A percentile compares a stretch with the other conserved stretches of the same genome.
phyloP scores from a whole-genome alignment of 805 yeast species.

The Nakazawaea ishiwadae region DNA sequence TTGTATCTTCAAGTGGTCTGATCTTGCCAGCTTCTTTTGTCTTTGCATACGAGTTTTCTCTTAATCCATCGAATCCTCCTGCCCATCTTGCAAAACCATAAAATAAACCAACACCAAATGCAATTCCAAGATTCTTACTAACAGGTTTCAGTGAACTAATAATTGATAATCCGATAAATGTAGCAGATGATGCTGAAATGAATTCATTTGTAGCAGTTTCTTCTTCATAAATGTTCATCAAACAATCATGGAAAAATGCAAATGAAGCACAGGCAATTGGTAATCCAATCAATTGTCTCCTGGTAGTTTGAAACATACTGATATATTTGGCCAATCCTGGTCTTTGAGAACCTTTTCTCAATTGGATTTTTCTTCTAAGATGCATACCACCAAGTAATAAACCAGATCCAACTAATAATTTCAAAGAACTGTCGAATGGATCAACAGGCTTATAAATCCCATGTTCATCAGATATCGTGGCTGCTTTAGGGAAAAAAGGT shows the following conservation, averaged over 20 bases:
- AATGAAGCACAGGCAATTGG: constrained; percentile 30
- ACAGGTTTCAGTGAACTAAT: constrained; percentile 18
- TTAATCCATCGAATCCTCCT: constrained; percentile 46
- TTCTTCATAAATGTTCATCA: constrained; percentile 26
- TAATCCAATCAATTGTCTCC: constrained; percentile 27
- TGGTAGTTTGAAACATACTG: constrained; percentile 23
- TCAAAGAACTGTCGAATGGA: constrained; percentile 24
- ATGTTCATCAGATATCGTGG: neutral
- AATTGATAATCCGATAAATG: constrained; percentile 17
- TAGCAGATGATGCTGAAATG: constrained; percentile 19
- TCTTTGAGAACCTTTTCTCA: constrained; percentile 31
- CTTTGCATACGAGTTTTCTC: constrained; percentile 39
- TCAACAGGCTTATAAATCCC: constrained; percentile 22
- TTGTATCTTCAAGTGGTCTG: constrained; percentile 30
- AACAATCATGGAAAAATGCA: constrained; percentile 25
- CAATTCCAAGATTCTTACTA: constrained; percentile 40
- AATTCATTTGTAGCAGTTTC: constrained; percentile 24
- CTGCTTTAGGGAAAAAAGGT: constrained; percentile 23
- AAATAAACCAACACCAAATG: constrained; percentile 37
- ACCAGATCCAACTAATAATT: constrained; percentile 24
- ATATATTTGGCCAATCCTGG: constrained; percentile 31
- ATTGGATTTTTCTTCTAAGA: constrained; percentile 29
- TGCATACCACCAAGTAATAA: constrained; percentile 31
- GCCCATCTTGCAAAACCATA: constrained; percentile 51
- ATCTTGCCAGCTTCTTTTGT: constrained; percentile 33